Percentiles rank a stretch among this genome's conserved stretches.
Conservation (phyloP, 2,329 filamentous ascomycete genomes). For the Ophiostoma tasmaniense region DNA sequence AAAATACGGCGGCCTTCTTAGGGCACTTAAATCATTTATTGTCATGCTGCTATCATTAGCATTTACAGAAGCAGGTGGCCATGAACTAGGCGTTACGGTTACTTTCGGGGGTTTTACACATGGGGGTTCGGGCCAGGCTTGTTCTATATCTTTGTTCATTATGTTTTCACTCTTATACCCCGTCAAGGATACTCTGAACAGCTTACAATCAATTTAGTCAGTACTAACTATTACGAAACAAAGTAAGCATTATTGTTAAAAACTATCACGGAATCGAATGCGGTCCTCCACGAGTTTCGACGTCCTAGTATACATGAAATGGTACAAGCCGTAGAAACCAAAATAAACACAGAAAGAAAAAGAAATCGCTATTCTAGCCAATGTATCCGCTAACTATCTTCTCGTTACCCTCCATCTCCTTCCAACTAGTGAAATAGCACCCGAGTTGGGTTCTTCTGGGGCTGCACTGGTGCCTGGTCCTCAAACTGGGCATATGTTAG, state of each 20-base stretch:
- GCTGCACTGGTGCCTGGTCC: slow-evolving; percentile 30
- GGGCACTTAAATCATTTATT: neutral
- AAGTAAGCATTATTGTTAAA: neutral
- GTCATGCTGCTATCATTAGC: neutral
- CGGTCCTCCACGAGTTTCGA: neutral
- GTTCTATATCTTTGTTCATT: neutral
- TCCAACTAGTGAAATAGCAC: slow-evolving; percentile 34
- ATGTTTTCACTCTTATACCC: neutral
- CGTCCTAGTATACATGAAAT: neutral
- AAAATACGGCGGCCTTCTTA: neutral
- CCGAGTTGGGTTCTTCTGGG: slow-evolving; percentile 26
- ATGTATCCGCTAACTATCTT: neutral
- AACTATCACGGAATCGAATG: neutral
- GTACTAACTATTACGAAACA: neutral
- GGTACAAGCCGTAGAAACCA: neutral
- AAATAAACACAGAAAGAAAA: neutral
- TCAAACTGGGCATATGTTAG: slow-evolving; percentile 29
- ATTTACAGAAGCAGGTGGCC: neutral
- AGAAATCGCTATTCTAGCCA: neutral
- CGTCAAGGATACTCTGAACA: neutral
- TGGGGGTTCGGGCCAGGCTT: neutral
- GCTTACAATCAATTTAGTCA: neutral
- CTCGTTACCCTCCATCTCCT: neutral
- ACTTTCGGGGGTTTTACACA: neutral
- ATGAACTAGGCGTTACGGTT: neutral